phyloP scores from a whole-genome alignment of 441 rosid species.

The Gossypium davidsonii region DNA sequence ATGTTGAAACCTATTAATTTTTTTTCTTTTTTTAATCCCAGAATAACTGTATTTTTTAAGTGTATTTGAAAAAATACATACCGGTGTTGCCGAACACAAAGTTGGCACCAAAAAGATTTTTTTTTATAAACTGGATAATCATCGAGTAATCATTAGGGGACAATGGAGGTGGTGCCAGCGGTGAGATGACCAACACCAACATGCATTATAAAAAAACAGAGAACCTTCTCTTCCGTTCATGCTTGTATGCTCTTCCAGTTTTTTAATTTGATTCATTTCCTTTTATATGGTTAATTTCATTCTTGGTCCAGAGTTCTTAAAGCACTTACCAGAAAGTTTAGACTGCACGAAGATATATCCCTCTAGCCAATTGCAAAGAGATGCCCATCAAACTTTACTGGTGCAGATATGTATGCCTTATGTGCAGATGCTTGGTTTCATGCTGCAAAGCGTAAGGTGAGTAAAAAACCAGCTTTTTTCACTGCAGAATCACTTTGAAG shows the following conservation, averaged over 20 bases:
- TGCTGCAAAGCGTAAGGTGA: conserved; percentile 86
- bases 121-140: too few relatives aligned
- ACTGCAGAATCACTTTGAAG: neutral
- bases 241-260: neutral
- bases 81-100: too few relatives aligned
- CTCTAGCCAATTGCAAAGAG: conserved; percentile 69
- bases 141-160: too few relatives aligned
- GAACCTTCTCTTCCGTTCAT: neutral
- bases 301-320: conserved; percentile 56
- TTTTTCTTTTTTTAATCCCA: too few relatives aligned
- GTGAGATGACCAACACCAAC: too few relatives aligned
- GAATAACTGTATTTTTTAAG: too few relatives aligned
- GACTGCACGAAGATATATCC: conserved; percentile 64
- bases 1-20: too few relatives aligned
- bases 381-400: conserved; percentile 87
- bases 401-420: conserved; percentile 95
- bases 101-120: too few relatives aligned
- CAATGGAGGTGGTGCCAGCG: accelerated
- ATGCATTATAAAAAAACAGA: too few relatives aligned
- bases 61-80: too few relatives aligned
- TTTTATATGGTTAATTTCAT: conserved; percentile 14
- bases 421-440: conserved; percentile 99
- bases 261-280: conserved; percentile 1
- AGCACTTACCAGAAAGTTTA: conserved; percentile 88
- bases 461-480: conserved; percentile 11